Evolutionary conservation across 257 asterid genomes (phyloP).

Genomic region (Solanum medicagineum): DNA sequence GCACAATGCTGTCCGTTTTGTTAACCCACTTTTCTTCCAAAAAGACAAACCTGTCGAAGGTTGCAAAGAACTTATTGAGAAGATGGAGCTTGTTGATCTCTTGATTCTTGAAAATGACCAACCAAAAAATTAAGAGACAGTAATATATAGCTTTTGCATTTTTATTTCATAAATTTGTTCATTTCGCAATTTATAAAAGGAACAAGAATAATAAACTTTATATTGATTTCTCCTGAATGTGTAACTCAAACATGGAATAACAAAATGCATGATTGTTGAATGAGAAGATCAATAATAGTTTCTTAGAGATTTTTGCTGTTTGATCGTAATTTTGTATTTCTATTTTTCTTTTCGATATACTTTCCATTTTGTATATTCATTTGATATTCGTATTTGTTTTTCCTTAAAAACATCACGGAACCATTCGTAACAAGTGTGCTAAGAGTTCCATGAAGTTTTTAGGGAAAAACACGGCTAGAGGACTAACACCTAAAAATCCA

Average conservation of each 20-base stretch:
- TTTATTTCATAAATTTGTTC: not conserved
- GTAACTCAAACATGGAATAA: not conserved
- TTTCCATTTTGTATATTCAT: not conserved
- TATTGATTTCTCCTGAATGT: not conserved
- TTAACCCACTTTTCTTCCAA: conserved; percentile 31
- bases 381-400: not conserved
- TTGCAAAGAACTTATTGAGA: conserved; percentile 8
- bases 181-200: not conserved
- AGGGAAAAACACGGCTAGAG: no score
- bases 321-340: not conserved
- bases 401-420: no score
- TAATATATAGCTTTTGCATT: not conserved
- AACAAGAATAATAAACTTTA: not conserved
- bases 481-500: no score
- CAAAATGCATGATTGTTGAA: not conserved
- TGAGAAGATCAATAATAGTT: not conserved
- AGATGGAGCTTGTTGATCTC: conserved; percentile 1
- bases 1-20: conserved; percentile 2
- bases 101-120: not conserved
- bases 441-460: no score
- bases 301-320: not conserved
- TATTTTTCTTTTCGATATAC: not conserved
- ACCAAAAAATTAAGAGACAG: not conserved
- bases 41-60: not conserved
- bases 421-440: no score